Evolutionary conservation across 2,329 filamentous ascomycete species (phyloP), one percentile per base, ranked within the genome.

Genomic region (Calonectria fujianensis): DNA sequence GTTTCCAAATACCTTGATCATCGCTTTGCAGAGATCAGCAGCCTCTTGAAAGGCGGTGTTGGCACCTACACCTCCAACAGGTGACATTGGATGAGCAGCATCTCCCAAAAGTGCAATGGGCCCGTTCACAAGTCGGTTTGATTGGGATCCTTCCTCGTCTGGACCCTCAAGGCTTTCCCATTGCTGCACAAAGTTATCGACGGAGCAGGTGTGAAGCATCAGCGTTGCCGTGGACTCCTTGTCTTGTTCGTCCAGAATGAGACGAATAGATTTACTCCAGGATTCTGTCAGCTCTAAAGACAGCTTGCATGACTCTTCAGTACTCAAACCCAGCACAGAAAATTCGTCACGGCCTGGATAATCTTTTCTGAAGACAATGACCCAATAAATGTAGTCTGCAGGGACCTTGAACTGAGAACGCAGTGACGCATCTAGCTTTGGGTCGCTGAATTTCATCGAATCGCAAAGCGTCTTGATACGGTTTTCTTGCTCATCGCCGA

Each of bases 11-110:
- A 18, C 69, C 37, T 71, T 57, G 3, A 24, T n/a, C 61, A 69
- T 54, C 3, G 65, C 65, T 50, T 73, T 65, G 66, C 37, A 59
- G 35, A 59, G 24, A n/a, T 61, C 66, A 16, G 51, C 52, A 35
- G 67, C 66, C 31, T 79, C 77, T 27, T 78, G 70, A 31, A 79
- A 72, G 8, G 76, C 77, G 7, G 74, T 75, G 61, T 77, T 77
- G 20, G 76, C 77, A 29, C 77, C 77, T n/a, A 78, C 74, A 27
- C 74, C 77, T 1, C 76, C 71, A 9, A 74, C 74, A 2, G 80
- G 80, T 2, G 77, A 70, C 78, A 80, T 81, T 63, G 78, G 75
- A 64, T 81, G 80, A 39, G 77, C 76, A 1, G 78, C 77, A 57
- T 81, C 80, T 20, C 80, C 80, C 8, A 80, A 57, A 8, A 81